These are phyloP conservation scores for Hypomyces perniciosus DNA, from an alignment of 2,329 filamentous ascomycete genomes.

Conservation along the genomic window DNA sequence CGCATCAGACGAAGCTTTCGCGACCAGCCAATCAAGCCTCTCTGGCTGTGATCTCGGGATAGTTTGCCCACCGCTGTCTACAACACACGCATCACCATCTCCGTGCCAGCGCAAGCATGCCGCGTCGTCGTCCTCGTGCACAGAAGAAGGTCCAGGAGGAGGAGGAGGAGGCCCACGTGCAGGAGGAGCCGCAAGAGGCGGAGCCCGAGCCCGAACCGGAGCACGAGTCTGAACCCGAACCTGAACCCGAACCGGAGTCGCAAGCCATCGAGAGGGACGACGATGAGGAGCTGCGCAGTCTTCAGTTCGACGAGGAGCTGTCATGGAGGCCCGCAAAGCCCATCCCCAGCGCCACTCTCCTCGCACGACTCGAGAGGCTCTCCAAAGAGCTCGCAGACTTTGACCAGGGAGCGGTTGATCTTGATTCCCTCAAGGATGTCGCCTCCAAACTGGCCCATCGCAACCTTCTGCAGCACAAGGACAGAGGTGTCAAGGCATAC, in stretches of 20 bases:
- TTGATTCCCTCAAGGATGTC: slow-evolving; percentile 75
- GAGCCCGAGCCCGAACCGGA: slow-evolving; percentile 13
- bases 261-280: slow-evolving; percentile 16
- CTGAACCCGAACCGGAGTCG: background rate
- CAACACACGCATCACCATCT: slow-evolving; percentile 6
- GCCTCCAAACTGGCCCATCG: slow-evolving; percentile 78
- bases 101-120: slow-evolving; percentile 25
- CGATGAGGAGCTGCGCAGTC: slow-evolving; percentile 30
- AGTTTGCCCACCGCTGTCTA: slow-evolving; percentile 6
- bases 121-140: slow-evolving; percentile 31
- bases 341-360: slow-evolving; percentile 75
- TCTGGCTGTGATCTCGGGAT: slow-evolving; percentile 4
- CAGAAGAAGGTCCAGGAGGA: slow-evolving; percentile 26
- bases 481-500: slow-evolving; percentile 87
- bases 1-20: slow-evolving; percentile 15
- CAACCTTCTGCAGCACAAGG: slow-evolving; percentile 83
- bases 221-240: slow-evolving; percentile 9
- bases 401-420: slow-evolving; percentile 80
- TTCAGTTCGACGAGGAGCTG: slow-evolving; percentile 79
- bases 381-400: slow-evolving; percentile 77
- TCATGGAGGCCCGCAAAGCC: slow-evolving; percentile 89
- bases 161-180: slow-evolving; percentile 21
- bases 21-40: slow-evolving; percentile 13
- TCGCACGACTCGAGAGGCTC: slow-evolving; percentile 73
- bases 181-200: slow-evolving; percentile 11